Percentiles rank a stretch among this genome's conserved stretches.
Conservation (phyloP, 345 rosid species). For the Gossypium arboreum region DNA sequence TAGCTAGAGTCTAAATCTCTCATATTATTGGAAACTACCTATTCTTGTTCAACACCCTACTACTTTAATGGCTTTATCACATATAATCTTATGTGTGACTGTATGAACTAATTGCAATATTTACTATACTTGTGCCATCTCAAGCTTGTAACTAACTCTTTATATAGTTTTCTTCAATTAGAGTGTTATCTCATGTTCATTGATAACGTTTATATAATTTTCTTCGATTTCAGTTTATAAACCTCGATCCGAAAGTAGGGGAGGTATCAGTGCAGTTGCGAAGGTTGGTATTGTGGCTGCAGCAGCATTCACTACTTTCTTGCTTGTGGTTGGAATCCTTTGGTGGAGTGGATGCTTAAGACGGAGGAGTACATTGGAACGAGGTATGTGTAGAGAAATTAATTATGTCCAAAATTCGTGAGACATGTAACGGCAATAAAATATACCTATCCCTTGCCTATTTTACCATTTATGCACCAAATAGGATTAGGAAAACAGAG, state of each 20-base stretch:
- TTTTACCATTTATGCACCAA: background rate
- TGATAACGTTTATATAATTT: too few relatives aligned
- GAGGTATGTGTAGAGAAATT: conserved; percentile 13
- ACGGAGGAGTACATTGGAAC: background rate
- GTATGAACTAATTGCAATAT: too few relatives aligned
- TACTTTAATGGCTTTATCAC: background rate
- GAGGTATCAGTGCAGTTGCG: background rate
- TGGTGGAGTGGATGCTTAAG: conserved; percentile 32
- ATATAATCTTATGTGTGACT: too few relatives aligned
- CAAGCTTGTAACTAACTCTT: background rate
- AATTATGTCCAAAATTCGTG: background rate
- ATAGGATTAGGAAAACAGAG: too few relatives aligned
- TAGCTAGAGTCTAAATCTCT: background rate
- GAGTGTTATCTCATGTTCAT: background rate
- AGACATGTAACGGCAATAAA: too few relatives aligned
- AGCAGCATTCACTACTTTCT: background rate
- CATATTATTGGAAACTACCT: too few relatives aligned
- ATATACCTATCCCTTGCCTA: too few relatives aligned
- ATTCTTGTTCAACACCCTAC: too few relatives aligned
- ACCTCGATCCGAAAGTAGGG: conserved; percentile 7
- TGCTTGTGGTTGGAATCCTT: conserved; percentile 24
- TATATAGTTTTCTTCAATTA: too few relatives aligned
- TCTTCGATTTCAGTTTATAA: conserved; percentile 3
- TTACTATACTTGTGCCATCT: background rate
- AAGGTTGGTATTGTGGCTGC: conserved; percentile 17